A percentile compares a stretch with the other conserved stretches of the same genome.
These are phyloP conservation scores for Leccinum uliginosum DNA, from an alignment of 768 basidiomycete genomes.

Conservation along the genomic window DNA sequence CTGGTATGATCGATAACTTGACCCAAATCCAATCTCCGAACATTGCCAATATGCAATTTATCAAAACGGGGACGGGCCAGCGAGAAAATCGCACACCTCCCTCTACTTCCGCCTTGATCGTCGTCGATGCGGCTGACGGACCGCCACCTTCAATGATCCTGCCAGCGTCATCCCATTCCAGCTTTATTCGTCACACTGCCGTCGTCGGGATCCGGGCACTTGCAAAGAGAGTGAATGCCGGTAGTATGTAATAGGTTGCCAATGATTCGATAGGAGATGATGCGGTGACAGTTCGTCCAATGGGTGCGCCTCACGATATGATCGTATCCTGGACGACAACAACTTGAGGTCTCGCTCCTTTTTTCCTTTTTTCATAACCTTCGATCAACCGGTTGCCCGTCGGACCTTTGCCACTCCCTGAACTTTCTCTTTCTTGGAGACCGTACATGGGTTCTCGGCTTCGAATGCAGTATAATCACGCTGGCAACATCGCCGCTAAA, in stretches of 20 bases:
- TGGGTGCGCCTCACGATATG: background rate
- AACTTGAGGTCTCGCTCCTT: background rate
- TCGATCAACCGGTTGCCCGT: background rate
- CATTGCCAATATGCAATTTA: background rate
- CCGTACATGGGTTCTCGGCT: background rate
- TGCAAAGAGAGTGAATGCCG: background rate
- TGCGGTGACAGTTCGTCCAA: background rate
- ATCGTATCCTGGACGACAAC: slow-evolving; percentile 4
- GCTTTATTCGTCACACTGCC: background rate
- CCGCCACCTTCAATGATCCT: background rate
- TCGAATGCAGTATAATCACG: background rate
- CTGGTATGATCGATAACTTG: background rate
- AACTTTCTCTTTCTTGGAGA: background rate
- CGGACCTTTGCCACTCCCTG: background rate
- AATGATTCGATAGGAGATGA: background rate
- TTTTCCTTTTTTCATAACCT: background rate
- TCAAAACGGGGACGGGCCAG: background rate
- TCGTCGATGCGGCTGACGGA: background rate
- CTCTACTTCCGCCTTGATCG: background rate
- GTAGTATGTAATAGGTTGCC: background rate
- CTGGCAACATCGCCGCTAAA: background rate
- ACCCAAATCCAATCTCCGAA: background rate
- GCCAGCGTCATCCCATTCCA: background rate
- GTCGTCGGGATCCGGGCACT: background rate
- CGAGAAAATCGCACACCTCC: background rate